Conservation (phyloP, 2,329 filamentous ascomycete species). For the Fusarium verticillioides region DNA sequence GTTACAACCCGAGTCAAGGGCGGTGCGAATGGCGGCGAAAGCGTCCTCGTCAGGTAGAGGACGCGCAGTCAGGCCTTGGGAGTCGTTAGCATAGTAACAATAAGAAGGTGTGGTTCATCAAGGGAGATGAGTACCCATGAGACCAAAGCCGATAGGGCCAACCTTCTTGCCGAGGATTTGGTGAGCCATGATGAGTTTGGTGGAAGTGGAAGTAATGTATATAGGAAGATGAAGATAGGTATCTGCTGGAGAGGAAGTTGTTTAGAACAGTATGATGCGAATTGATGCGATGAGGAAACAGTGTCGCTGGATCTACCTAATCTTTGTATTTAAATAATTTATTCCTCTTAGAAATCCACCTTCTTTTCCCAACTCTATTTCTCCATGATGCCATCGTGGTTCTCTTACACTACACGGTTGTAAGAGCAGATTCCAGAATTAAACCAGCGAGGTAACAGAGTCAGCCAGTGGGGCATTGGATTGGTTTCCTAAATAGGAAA, state of each 20-base stretch:
- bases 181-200: slow-evolving; percentile 35
- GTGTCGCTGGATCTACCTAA: neutral
- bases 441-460: neutral
- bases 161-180: slow-evolving; percentile 38
- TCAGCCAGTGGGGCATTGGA: neutral
- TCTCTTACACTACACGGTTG: slow-evolving; percentile 9
- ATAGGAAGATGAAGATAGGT: neutral
- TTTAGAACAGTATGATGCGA: neutral
- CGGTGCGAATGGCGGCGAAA: slow-evolving; percentile 64
- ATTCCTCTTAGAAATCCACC: neutral
- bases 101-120: slow-evolving; percentile 31
- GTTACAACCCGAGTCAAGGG: slow-evolving; percentile 54
- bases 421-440: slow-evolving; percentile 17
- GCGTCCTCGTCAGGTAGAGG: slow-evolving; percentile 50
- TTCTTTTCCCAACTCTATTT: neutral
- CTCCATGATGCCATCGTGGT: slow-evolving; percentile 15
- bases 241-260: neutral
- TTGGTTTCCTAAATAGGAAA: slow-evolving; percentile 38
- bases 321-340: slow-evolving; percentile 15
- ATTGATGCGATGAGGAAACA: neutral
- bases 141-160: slow-evolving; percentile 42
- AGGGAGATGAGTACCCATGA: slow-evolving; percentile 36
- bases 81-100: slow-evolving; percentile 17
- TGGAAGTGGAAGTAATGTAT: neutral
- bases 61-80: slow-evolving; percentile 32